These are phyloP conservation scores for Nemania diffusa DNA, from an alignment of 2,329 filamentous ascomycete genomes.

Conservation along the genomic window DNA sequence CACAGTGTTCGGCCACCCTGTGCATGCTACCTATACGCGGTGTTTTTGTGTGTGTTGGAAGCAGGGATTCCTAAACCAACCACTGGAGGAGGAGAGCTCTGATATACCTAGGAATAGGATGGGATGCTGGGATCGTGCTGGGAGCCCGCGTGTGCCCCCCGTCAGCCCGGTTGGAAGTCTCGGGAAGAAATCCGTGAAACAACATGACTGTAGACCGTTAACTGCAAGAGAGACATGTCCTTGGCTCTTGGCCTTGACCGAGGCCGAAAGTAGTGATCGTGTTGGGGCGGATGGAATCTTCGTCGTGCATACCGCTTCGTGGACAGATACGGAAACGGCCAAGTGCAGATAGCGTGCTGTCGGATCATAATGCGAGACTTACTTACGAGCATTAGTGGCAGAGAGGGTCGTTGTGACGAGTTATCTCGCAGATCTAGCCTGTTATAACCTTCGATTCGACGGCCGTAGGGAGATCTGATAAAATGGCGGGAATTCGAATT, in stretches of 20 bases:
- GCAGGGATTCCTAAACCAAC: neutral
- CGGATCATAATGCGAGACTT: constrained; percentile 3
- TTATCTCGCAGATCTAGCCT: constrained; percentile 15
- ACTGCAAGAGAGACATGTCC: constrained; percentile 16
- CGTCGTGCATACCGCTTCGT: constrained; percentile 19
- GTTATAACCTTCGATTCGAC: constrained; percentile 8
- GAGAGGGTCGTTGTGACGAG: constrained; percentile 11
- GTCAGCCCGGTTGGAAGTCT: neutral
- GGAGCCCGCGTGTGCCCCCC: constrained; percentile 7
- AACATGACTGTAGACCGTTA: constrained; percentile 16
- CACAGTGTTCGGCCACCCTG: neutral
- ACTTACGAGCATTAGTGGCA: neutral
- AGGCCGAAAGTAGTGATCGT: constrained; percentile 18
- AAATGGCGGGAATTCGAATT: constrained; percentile 1
- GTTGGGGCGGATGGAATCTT: constrained; percentile 27
- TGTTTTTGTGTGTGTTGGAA: neutral
- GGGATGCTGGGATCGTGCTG: constrained; percentile 5
- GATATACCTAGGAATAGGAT: neutral
- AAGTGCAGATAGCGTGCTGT: neutral
- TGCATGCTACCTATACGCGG: neutral
- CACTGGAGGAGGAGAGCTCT: neutral
- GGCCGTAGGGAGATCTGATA: constrained; percentile 4
- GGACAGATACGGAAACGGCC: constrained; percentile 3
- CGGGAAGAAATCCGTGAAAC: constrained; percentile 26
- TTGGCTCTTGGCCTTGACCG: constrained; percentile 14